A percentile compares a stretch with the other conserved stretches of the same genome.
Evolutionary conservation across 2,329 filamentous ascomycete species (phyloP).

Genomic region (Hypomyces perniciosus): DNA sequence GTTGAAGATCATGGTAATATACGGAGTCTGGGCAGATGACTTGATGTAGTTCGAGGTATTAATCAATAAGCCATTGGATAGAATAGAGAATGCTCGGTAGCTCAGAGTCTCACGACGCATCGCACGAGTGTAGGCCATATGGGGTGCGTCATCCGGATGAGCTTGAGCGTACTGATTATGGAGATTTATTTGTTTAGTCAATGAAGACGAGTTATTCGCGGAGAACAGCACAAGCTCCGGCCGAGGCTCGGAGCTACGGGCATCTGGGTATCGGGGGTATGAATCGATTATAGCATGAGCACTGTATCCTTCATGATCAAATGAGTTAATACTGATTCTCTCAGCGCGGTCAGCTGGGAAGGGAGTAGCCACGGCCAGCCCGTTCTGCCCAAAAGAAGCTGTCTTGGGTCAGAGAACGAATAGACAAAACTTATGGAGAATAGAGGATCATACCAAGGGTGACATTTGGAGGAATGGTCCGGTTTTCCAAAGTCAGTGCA

Average conservation of each 20-base stretch:
- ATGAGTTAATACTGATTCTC: conserved; percentile 26
- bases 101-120: conserved; percentile 1
- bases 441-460: conserved; percentile 8
- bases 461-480: conserved; percentile 21
- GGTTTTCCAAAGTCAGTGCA: conserved; percentile 24
- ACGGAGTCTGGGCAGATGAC: background rate
- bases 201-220: conserved; percentile 2
- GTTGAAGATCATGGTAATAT: conserved; percentile 31
- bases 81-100: conserved; percentile 12
- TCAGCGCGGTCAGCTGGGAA: conserved; percentile 29
- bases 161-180: conserved; percentile 25
- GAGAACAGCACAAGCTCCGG: conserved; percentile 10
- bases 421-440: background rate
- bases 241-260: background rate
- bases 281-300: conserved; percentile 24
- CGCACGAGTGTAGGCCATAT: conserved; percentile 7
- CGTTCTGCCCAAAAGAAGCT: conserved; percentile 22
- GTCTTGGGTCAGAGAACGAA: background rate
- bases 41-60: conserved; percentile 2
- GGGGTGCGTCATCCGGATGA: conserved; percentile 6
- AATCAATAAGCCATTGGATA: conserved; percentile 2
- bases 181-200: conserved; percentile 5
- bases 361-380: conserved; percentile 25
- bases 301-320: conserved; percentile 32
- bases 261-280: background rate